Base-by-base conservation (phyloP, 768 basidiomycete genomes). In the Suillus alpinus region DNA sequence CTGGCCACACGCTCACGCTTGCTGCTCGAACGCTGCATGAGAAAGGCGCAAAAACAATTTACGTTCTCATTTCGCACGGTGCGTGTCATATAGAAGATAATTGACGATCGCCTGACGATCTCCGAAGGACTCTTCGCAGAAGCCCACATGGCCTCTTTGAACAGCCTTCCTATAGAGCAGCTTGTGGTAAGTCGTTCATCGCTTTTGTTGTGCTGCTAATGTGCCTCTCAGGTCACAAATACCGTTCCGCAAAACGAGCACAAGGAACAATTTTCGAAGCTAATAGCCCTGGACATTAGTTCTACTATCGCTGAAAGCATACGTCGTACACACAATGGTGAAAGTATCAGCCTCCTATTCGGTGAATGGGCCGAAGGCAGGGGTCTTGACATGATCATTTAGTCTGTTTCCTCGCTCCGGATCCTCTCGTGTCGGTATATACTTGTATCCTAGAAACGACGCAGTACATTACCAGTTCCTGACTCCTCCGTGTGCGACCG, bases 231-330 rank as follows among this genome's bases (percentile, higher is more conserved):
- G 88, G 94, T 98, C 40, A 97, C 97, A 52, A 99, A 99, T 76
- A 93, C 95, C 14, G 88, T 96, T 61, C 94, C 94, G 18, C 95
- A 97, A 80, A 81, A 71, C 52, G 80, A 86, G 58, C 88, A 94
- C 66, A 78, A 83, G 66, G 75, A 67, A 3, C 69, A 72, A 36
- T 88, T 87, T 68, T 79, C 84, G 37, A 98, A 97, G 73, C 80
- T 99, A 58, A 84, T 90, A 66, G 88, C 90, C 8, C 86, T 99
- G 67, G 97, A 99, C 75, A 85, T 98, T 68, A 91, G 88, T 69
- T 85, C 92, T 31, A 93, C 92, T 40, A 87, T 99, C 65, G 92
- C 97, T 6, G 97, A 99, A 79, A 94, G 92, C 66, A 97, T 99
- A 59, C 88, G 97, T 44, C 82, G 96, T 62, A 95, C 92, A 3